Base-by-base conservation (phyloP, 1,284 basidiomycete species). In the Tetrapyrgos nigripes region DNA sequence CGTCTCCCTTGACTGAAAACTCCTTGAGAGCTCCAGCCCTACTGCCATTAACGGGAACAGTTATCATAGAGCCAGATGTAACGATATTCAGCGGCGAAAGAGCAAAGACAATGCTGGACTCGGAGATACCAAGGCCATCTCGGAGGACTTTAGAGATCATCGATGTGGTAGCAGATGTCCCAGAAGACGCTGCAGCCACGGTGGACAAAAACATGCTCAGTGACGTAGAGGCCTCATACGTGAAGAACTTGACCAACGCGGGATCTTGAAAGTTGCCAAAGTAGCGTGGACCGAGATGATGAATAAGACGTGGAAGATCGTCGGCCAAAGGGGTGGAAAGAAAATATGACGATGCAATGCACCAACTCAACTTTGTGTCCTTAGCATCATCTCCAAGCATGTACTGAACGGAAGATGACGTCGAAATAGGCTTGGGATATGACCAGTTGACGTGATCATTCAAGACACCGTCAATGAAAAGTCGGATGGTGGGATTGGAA, bases 211-310 rank as follows among this genome's bases (percentile, higher is more conserved):
- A 85, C 76, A 92, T 88, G 66, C 88, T 91, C 40, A 92, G 77
- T 0, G 91, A 90, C 0, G 91, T 91, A 3, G 88, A 84, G 0
- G 88, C 88, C 62, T 91, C 88, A 68, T 92, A 93, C 0, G 90
- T 93, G 50, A 93, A 76, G 68, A 92, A 92, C 44, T 83, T 86
- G 59, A 85, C 77, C 26, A 93, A 78, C 3, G 70, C 68, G 49
- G 65, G 85, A 74, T 82, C 85, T 65, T 92, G 91, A 69, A 92
- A 91, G 33, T 84, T 85, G 27, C 85, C 87, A 1, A 76, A 77
- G 61, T 94, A 93, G 33, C 88, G 83, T 3, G 91, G 89, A 1
- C 90, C 89, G 11, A 94, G 82, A 66, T 92, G 88, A 65, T 92
- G 88, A 23, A 92, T 80, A 50, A 93, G 79, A 21, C 88, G 81